Percentiles rank a stretch among this genome's conserved stretches.
These are phyloP conservation scores for Cryphonectria naterciae DNA, from an alignment of 2,329 filamentous ascomycete genomes.

Conservation along the genomic window DNA sequence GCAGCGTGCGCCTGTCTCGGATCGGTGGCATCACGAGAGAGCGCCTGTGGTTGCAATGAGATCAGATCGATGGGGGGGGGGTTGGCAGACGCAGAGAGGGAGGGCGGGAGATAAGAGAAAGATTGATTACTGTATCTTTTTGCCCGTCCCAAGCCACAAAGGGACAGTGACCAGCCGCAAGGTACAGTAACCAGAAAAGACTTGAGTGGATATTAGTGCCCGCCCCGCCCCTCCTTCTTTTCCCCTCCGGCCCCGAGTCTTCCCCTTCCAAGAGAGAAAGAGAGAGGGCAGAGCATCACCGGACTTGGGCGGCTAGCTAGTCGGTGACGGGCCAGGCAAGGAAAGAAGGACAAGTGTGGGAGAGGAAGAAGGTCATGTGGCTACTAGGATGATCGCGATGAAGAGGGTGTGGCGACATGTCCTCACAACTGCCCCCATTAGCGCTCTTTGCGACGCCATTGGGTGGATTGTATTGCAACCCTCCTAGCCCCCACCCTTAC, in stretches of 20 bases:
- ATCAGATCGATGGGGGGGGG: neutral
- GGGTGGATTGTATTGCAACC: conserved; percentile 5
- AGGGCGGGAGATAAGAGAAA: neutral
- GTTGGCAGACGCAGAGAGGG: neutral
- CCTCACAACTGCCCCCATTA: conserved; percentile 18
- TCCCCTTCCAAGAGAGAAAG: neutral
- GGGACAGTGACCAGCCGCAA: neutral
- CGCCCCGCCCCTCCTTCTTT: neutral
- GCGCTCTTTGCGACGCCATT: conserved; percentile 27
- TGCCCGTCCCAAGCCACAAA: neutral
- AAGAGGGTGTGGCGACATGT: conserved; percentile 27
- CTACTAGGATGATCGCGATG: conserved; percentile 17
- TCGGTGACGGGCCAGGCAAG: neutral
- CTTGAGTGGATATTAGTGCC: neutral
- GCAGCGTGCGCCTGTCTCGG: conserved; percentile 17
- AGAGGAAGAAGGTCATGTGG: conserved; percentile 25
- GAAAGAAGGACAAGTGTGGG: conserved; percentile 20
- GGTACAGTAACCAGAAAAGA: too few relatives aligned
- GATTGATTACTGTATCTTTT: neutral
- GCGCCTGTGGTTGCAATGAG: conserved; percentile 12
- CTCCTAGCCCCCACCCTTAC: neutral
- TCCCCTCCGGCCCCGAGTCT: neutral
- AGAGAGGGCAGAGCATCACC: neutral
- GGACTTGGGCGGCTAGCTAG: neutral
- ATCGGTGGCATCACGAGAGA: conserved; percentile 9